Evolutionary conservation across 2,329 filamentous ascomycete species (phyloP).

Genomic region (Pseudogymnoascus sp.): DNA sequence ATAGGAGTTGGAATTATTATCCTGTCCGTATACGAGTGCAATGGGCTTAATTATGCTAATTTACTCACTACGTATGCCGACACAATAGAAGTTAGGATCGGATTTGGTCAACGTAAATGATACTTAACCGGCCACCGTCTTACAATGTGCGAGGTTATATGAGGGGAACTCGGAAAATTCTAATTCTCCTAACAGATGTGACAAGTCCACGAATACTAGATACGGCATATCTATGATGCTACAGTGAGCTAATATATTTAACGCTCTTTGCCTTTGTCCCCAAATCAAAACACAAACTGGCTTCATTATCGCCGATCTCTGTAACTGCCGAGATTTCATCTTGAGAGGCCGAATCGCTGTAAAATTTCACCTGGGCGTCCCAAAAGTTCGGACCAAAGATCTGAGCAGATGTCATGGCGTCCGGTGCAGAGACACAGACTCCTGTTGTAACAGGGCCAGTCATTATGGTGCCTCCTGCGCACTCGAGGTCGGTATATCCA

Average conservation of each 20-base stretch:
- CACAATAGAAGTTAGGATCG: background rate
- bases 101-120: background rate
- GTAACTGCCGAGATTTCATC: background rate
- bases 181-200: background rate
- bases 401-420: background rate
- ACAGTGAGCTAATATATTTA: background rate
- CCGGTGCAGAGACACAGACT: background rate
- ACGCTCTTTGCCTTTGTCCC: background rate
- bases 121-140: background rate
- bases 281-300: background rate
- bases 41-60: background rate
- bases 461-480: background rate
- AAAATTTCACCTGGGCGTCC: background rate
- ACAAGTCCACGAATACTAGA: background rate
- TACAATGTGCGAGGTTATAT: background rate
- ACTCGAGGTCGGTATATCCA: background rate
- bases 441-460: background rate
- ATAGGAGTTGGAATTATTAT: background rate
- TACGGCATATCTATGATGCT: background rate
- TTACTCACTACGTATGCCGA: background rate
- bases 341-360: background rate
- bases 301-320: background rate
- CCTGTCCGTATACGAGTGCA: background rate
- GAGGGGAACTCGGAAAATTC: background rate
- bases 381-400: background rate